Base-by-base conservation (phyloP, 2,329 filamentous ascomycete genomes). In the Knoxdaviesia capensis region DNA sequence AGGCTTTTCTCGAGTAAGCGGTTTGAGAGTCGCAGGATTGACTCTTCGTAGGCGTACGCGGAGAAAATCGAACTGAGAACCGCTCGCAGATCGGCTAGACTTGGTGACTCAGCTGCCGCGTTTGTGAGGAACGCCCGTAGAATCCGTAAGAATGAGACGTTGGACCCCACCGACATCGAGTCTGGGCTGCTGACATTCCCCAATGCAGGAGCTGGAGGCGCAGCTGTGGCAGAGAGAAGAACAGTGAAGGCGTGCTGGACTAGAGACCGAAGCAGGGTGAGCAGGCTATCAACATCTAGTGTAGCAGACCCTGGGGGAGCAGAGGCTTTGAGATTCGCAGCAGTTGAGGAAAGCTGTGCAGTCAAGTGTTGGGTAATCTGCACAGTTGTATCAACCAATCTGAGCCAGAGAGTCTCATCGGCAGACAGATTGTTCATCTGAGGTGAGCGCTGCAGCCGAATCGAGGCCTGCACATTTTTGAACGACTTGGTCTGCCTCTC, bases 41-140 rank as follows among this genome's bases (percentile, higher is more conserved):
- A 87, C 56, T 88, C 83, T 57, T 98, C 90, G 55, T 96, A 94
- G 0, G 86, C 80, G 55, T 98, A 98, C 0, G 90, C 88, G 0
- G 88, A 77, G 60, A 98, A 96, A 43, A 98, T 88, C 8, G 87
- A 90, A 1, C 75, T 67, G 2, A 98, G 70, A 1, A 96, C 87
- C 6, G 74, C 73, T 38, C 90, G 80, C 3, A 98, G 69, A 54
- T 96, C 86, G 1, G 84, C 79, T 2, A 98, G 66, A 8, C 82
- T 92, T 0, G 90, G 87, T 0, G 86, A 92, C 11, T 79, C 77
- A 29, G 74, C 70, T 0, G 85, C 80, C 0, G 87, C 88, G 38
- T 84, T 76, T 1, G 80, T 76, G 31, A 98, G 73, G 56, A 98
- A 98, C 5, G 83, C 81, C 40, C 86, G 77, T 9, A 98, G 68